Conservation (phyloP, 2,329 filamentous ascomycete species). For the Xylaria sp. region DNA sequence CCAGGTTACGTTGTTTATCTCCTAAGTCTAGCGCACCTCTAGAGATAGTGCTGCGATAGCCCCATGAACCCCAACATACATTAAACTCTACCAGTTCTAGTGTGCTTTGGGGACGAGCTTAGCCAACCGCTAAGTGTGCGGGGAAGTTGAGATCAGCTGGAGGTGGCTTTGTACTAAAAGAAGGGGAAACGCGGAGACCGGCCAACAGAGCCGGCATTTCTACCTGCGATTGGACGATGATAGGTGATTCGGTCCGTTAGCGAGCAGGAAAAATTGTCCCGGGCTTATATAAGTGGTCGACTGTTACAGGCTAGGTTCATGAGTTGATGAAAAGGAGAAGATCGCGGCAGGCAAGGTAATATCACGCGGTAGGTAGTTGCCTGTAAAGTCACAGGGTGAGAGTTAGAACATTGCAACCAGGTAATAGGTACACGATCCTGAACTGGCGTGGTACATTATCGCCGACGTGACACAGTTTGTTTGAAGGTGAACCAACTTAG, state of each 20-base stretch:
- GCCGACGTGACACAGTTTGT: too few relatives aligned
- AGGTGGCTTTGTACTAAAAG: conserved; percentile 7
- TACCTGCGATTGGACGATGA: neutral
- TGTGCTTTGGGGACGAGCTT: neutral
- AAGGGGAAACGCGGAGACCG: conserved; percentile 3
- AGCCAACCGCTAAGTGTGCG: conserved; percentile 11
- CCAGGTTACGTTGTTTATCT: too few relatives aligned
- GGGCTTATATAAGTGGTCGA: neutral
- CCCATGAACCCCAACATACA: conserved; percentile 18
- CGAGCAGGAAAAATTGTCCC: neutral
- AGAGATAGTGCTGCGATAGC: neutral
- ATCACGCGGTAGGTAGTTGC: too few relatives aligned
- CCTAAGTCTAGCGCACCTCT: too few relatives aligned
- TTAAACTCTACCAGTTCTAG: conserved; percentile 1
- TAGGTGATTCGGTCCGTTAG: conserved; percentile 20
- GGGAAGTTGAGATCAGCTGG: conserved; percentile 4
- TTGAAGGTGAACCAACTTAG: neutral
- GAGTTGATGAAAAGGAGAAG: too few relatives aligned
- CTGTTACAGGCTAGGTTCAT: too few relatives aligned
- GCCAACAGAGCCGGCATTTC: neutral
- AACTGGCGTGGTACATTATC: too few relatives aligned
- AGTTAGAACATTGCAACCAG: too few relatives aligned
- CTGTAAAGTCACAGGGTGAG: too few relatives aligned
- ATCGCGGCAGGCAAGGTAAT: too few relatives aligned
- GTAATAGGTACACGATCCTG: too few relatives aligned